Evolutionary conservation across 2,329 filamentous ascomycete genomes (phyloP).

Genomic region (Neonectria hederae): DNA sequence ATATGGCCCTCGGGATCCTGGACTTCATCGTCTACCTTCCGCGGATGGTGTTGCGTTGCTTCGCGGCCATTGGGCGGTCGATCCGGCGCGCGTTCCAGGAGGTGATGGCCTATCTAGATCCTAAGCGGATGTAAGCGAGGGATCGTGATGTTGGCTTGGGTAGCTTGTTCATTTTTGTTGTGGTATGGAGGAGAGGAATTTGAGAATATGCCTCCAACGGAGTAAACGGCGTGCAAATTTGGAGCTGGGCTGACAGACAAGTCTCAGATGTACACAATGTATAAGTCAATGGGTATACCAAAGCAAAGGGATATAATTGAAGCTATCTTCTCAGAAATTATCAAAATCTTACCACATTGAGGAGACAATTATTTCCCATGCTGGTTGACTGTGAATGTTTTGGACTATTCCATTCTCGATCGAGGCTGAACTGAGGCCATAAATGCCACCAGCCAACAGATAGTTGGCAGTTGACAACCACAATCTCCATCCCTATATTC

Average conservation of each 20-base stretch:
- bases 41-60: slow-evolving; percentile 44
- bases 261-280: background rate
- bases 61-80: slow-evolving; percentile 44
- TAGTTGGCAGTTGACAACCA: too few species aligned
- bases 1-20: slow-evolving; percentile 36
- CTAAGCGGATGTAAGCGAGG: slow-evolving; percentile 44
- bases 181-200: background rate
- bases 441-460: too few species aligned
- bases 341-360: too few species aligned
- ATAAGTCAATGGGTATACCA: background rate
- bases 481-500: too few species aligned
- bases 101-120: slow-evolving; percentile 49
- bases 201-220: background rate
- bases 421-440: too few species aligned
- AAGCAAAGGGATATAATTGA: too few species aligned
- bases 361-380: too few species aligned
- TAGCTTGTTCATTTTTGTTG: background rate
- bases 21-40: slow-evolving; percentile 48
- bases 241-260: background rate
- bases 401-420: too few species aligned
- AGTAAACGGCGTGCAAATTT: background rate
- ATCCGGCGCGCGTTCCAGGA: slow-evolving; percentile 48
- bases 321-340: background rate
- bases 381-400: too few species aligned
- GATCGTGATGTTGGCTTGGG: too few species aligned